Percentiles rank a stretch among this genome's conserved stretches.
Evolutionary conservation across 371 early-diverging fungal genomes (phyloP).

Genomic region (Apophysomyces trapeziformis): DNA sequence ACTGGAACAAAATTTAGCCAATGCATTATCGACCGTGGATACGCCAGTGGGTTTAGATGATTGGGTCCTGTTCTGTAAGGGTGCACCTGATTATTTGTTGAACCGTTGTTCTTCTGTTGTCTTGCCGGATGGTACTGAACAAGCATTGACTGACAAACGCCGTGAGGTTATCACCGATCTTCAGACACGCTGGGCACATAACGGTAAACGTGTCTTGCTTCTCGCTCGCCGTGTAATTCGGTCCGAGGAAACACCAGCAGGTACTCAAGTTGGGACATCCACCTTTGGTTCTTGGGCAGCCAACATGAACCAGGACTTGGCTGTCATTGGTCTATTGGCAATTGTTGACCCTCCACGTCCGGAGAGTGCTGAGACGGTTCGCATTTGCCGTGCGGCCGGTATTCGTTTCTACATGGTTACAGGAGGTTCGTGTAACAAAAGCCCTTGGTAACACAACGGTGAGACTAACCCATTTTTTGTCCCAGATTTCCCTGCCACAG

Average conservation of each 20-base stretch:
- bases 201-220: slow-evolving; percentile 73
- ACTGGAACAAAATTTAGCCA: slow-evolving; percentile 18
- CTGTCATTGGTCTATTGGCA: slow-evolving; percentile 66
- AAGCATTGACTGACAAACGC: slow-evolving; percentile 47
- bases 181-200: slow-evolving; percentile 63
- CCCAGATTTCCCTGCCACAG: slow-evolving; percentile 65
- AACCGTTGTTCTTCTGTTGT: slow-evolving; percentile 50
- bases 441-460: background rate
- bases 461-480: no score
- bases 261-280: slow-evolving; percentile 22
- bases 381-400: slow-evolving; percentile 65
- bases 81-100: slow-evolving; percentile 80
- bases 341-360: slow-evolving; percentile 77
- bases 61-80: slow-evolving; percentile 66
- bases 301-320: slow-evolving; percentile 39
- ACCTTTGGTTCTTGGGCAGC: slow-evolving; percentile 36
- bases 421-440: slow-evolving; percentile 42
- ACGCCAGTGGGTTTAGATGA: slow-evolving; percentile 20
- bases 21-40: slow-evolving; percentile 29
- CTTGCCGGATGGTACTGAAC: slow-evolving; percentile 42
- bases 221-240: slow-evolving; percentile 49
- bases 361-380: slow-evolving; percentile 64
- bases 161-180: slow-evolving; percentile 32
- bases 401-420: slow-evolving; percentile 81
- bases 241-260: slow-evolving; percentile 25